phyloP scores from a whole-genome alignment of 495 filamentous ascomycete species.

The Diplogelasinospora grovesii region DNA sequence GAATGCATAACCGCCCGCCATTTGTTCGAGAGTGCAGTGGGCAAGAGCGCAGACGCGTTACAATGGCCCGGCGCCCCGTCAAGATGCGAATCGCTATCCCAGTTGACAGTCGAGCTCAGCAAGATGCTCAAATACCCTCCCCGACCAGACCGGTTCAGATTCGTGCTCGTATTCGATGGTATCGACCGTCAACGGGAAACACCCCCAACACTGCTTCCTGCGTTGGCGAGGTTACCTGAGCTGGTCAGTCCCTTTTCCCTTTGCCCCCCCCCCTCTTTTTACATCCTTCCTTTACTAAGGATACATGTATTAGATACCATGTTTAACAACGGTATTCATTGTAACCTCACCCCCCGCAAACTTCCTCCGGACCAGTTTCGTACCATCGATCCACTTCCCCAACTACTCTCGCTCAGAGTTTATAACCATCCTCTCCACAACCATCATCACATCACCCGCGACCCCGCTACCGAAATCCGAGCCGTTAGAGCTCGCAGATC shows the following conservation, averaged over 20 bases:
- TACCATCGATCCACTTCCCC: slow-evolving; percentile 78
- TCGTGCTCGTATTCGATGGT: slow-evolving; percentile 84
- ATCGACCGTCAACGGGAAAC: slow-evolving; percentile 83
- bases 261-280: neutral
- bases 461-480: slow-evolving; percentile 32
- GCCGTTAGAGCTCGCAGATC: slow-evolving; percentile 44
- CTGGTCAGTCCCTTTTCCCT: slow-evolving; percentile 16
- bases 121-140: slow-evolving; percentile 45
- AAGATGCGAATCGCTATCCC: slow-evolving; percentile 70
- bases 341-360: slow-evolving; percentile 64
- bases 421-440: slow-evolving; percentile 58
- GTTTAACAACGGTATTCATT: slow-evolving; percentile 70
- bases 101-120: slow-evolving; percentile 63
- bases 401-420: slow-evolving; percentile 76
- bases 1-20: slow-evolving; percentile 91
- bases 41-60: slow-evolving; percentile 47
- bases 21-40: slow-evolving; percentile 63
- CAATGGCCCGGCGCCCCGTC: slow-evolving; percentile 33
- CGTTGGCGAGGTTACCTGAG: slow-evolving; percentile 34
- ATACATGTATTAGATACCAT: slow-evolving; percentile 63
- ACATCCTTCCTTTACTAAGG: too few species aligned
- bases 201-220: slow-evolving; percentile 73
- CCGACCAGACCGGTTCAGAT: slow-evolving; percentile 35
- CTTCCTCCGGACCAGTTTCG: slow-evolving; percentile 62
- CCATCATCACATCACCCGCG: slow-evolving; percentile 30